A percentile compares a stretch with the other conserved stretches of the same genome.
Evolutionary conservation across 306 rosid genomes (phyloP).

Genomic region (Trifolium pratense): DNA sequence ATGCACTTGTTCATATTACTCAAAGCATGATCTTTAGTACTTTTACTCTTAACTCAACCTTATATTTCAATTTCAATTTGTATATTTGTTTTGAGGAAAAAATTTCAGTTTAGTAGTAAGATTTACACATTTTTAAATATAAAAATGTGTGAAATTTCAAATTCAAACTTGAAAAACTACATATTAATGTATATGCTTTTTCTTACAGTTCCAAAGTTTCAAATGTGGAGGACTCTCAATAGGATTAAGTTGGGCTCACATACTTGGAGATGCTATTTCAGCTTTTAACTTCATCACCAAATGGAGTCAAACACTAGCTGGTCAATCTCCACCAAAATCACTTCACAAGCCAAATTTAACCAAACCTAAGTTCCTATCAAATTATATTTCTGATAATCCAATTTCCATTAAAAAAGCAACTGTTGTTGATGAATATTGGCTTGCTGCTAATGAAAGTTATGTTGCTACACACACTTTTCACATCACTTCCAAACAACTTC

Average conservation of each 20-base stretch:
- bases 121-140: no score
- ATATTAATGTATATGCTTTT: no score
- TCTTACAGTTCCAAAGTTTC: constrained; percentile 63
- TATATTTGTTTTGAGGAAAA: no score
- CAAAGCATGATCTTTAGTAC: no score
- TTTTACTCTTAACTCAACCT: no score
- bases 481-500: constrained; percentile 50
- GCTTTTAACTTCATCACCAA: constrained; percentile 62
- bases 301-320: constrained; percentile 57
- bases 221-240: constrained; percentile 76
- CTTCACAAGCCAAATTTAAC: constrained; percentile 29
- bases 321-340: constrained; percentile 46
- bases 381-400: constrained; percentile 36
- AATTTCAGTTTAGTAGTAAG: no score
- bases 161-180: no score
- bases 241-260: constrained; percentile 86
- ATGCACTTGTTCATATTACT: no score
- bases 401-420: constrained; percentile 45
- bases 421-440: constrained; percentile 55
- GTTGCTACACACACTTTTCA: constrained; percentile 57
- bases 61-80: no score
- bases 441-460: constrained; percentile 37
- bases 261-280: constrained; percentile 79
- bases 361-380: constrained; percentile 12
- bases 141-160: no score